A percentile compares a stretch with the other conserved stretches of the same genome.
Conservation (phyloP, 2,329 filamentous ascomycete genomes). For the Hymenoscyphus infarciens region DNA sequence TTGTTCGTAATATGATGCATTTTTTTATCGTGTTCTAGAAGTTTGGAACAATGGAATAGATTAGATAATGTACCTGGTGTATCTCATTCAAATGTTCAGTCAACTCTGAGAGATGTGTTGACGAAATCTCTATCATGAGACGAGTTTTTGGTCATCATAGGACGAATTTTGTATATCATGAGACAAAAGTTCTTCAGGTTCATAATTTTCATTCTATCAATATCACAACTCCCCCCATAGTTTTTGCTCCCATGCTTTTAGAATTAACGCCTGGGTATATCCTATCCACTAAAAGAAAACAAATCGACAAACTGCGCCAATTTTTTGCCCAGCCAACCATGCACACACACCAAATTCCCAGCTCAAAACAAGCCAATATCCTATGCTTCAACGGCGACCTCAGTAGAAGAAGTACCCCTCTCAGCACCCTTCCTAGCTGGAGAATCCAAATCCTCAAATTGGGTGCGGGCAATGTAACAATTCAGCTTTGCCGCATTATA, state of each 20-base stretch:
- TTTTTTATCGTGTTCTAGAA: too few species aligned
- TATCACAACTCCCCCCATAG: too few species aligned
- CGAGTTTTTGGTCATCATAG: too few species aligned
- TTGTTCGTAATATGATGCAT: too few species aligned
- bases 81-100: too few species aligned
- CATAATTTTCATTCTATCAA: too few species aligned
- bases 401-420: slow-evolving; percentile 25
- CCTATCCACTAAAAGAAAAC: neutral
- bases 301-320: neutral
- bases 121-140: too few species aligned
- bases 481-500: slow-evolving; percentile 91
- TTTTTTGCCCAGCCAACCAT: neutral
- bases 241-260: neutral
- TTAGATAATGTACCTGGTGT: too few species aligned
- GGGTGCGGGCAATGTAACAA: slow-evolving; percentile 78
- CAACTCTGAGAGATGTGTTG: too few species aligned
- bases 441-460: slow-evolving; percentile 68
- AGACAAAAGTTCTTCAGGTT: too few species aligned
- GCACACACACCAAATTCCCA: neutral
- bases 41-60: too few species aligned
- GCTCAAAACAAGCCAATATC: neutral
- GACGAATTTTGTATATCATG: too few species aligned
- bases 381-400: neutral
- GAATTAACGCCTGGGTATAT: slow-evolving; percentile 9
- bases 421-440: slow-evolving; percentile 37